Evolutionary conservation across 1,284 basidiomycete species (phyloP).

Genomic region (Trichosporon sp.): DNA sequence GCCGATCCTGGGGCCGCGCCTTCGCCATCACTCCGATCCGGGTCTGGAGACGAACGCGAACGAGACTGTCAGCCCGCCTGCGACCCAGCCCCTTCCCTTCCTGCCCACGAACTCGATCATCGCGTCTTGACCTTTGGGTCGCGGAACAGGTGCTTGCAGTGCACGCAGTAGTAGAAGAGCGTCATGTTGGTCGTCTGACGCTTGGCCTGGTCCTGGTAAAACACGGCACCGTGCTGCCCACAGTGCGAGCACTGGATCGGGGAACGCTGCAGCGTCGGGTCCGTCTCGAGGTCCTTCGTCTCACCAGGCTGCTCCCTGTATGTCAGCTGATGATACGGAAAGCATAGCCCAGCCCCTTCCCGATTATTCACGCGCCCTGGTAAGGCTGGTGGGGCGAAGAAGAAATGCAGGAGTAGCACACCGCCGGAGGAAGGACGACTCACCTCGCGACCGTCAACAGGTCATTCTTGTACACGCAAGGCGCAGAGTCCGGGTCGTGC

Average conservation of each 20-base stretch:
- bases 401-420: no score
- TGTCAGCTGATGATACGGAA: constrained; percentile 21
- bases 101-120: background rate
- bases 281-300: constrained; percentile 82
- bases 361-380: no score
- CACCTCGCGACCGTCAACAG: constrained; percentile 90
- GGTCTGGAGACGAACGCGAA: no score
- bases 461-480: constrained; percentile 87
- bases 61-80: no score
- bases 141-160: constrained; percentile 75
- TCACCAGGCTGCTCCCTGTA: constrained; percentile 88
- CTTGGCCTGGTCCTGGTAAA: constrained; percentile 93
- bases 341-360: no score
- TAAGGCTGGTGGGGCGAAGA: no score
- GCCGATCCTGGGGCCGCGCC: background rate
- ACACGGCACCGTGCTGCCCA: constrained; percentile 66
- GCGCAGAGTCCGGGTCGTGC: constrained; percentile 66
- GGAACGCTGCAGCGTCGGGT: constrained; percentile 73
- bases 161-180: constrained; percentile 87
- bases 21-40: no score
- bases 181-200: constrained; percentile 79
- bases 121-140: constrained; percentile 61
- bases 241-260: constrained; percentile 58
- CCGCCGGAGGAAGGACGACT: constrained; percentile 49
- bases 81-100: no score